Conservation (phyloP, 192 early-diverging fungal species). For the Nowakowskiella sp. region DNA sequence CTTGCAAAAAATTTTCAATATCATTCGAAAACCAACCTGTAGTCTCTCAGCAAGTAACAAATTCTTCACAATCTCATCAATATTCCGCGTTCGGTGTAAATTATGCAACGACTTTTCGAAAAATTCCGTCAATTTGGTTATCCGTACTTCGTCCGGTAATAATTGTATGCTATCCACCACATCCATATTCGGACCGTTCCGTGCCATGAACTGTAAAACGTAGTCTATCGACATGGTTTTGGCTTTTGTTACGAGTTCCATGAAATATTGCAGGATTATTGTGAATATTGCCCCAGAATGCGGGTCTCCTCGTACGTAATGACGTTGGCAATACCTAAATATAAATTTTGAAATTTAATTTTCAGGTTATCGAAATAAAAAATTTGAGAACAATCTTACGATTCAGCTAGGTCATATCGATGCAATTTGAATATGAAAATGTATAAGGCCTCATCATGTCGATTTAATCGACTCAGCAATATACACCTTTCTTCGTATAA, state of each 20-base stretch:
- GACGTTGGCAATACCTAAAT: slow-evolving; percentile 30
- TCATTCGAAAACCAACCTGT: slow-evolving; percentile 34
- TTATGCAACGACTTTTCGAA: slow-evolving; percentile 49
- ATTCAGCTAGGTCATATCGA: slow-evolving; percentile 59
- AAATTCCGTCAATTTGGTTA: slow-evolving; percentile 39
- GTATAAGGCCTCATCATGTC: slow-evolving; percentile 76
- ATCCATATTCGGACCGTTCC: slow-evolving; percentile 63
- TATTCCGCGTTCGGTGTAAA: slow-evolving; percentile 50
- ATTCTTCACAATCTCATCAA: slow-evolving; percentile 63
- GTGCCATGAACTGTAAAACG: slow-evolving; percentile 49
- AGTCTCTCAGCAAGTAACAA: slow-evolving; percentile 57
- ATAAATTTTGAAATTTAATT: not conserved
- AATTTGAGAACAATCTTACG: too few species aligned
- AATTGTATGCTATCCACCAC: slow-evolving; percentile 35
- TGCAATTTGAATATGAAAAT: slow-evolving; percentile 75
- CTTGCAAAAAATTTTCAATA: not conserved
- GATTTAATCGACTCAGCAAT: slow-evolving; percentile 70
- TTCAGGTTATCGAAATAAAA: slow-evolving; percentile 4
- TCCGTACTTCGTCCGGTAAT: slow-evolving; percentile 37
- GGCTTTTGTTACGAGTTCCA: slow-evolving; percentile 36
- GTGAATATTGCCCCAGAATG: slow-evolving; percentile 43
- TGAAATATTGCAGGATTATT: slow-evolving; percentile 54
- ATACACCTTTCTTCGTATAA: slow-evolving; percentile 76
- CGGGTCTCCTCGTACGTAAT: slow-evolving; percentile 17
- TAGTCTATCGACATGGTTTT: slow-evolving; percentile 41